Percentiles rank a stretch among this genome's conserved stretches.
phyloP scores from a whole-genome alignment of 1,284 basidiomycete species.

The Lentinula novae-zelandiae region DNA sequence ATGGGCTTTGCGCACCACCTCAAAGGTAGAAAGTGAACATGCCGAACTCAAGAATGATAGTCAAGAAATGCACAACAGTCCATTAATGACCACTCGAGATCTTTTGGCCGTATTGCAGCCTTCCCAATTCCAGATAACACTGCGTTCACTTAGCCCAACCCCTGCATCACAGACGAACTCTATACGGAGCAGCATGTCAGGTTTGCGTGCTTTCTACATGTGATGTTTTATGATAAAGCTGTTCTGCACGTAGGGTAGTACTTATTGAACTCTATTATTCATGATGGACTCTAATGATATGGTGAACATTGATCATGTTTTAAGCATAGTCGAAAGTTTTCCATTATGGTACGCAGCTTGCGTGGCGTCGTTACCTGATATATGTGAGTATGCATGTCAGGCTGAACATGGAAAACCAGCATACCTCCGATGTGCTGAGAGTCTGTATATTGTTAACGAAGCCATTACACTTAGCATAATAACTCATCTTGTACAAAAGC shows the following conservation, averaged over 20 bases:
- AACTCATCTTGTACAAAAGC: too few species aligned
- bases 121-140: conserved; percentile 1
- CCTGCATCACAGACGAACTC: neutral
- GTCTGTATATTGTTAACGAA: conserved; percentile 28
- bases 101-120: neutral
- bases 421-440: conserved; percentile 56
- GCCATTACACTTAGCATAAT: too few species aligned
- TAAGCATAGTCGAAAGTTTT: conserved; percentile 30
- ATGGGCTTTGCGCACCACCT: neutral
- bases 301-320: conserved; percentile 14
- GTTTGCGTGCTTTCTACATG: conserved; percentile 5
- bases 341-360: conserved; percentile 30
- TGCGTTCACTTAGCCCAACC: neutral
- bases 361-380: conserved; percentile 40
- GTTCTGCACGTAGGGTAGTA: too few species aligned
- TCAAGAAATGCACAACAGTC: neutral
- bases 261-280: neutral
- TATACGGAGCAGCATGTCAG: conserved; percentile 1
- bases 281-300: neutral
- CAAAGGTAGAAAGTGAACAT: neutral
- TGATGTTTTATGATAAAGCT: neutral
- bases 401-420: neutral
- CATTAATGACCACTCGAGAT: neutral
- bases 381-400: neutral
- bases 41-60: neutral